phyloP scores from a whole-genome alignment of 2,329 filamentous ascomycete genomes.

The Sporothrix inflata region DNA sequence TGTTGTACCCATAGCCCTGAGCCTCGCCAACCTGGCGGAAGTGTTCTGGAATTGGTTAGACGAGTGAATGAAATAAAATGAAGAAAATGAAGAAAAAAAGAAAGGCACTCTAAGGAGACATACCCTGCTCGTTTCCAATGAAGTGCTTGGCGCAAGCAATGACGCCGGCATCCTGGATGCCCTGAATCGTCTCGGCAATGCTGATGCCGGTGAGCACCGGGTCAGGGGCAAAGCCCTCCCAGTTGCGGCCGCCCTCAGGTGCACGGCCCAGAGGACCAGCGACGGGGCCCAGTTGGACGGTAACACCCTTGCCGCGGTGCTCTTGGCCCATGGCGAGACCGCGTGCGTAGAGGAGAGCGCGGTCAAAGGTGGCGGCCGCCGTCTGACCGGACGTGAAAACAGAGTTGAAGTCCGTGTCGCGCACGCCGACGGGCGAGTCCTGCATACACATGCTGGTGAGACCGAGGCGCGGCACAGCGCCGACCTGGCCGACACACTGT shows the following conservation, averaged over 20 bases:
- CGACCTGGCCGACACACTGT: constrained; percentile 76
- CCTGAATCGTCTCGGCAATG: constrained; percentile 74
- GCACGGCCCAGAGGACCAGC: constrained; percentile 71
- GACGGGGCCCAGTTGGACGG: constrained; percentile 73
- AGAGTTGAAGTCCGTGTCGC: constrained; percentile 76
- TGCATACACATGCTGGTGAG: constrained; percentile 81
- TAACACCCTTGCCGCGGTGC: constrained; percentile 72
- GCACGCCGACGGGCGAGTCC: constrained; percentile 80
- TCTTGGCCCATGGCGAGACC: constrained; percentile 74
- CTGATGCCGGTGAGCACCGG: constrained; percentile 73
- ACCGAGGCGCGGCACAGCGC: constrained; percentile 69
- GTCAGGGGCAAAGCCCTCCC: constrained; percentile 74
- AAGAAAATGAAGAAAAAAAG: background rate
- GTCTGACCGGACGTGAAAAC: constrained; percentile 81
- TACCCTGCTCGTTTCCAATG: constrained; percentile 68
- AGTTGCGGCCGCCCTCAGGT: constrained; percentile 70
- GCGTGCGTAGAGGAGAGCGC: constrained; percentile 69
- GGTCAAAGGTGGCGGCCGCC: constrained; percentile 81
- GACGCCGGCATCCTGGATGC: constrained; percentile 78
- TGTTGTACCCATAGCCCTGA: constrained; percentile 63
- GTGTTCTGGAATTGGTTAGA: constrained; percentile 55
- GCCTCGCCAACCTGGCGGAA: constrained; percentile 67
- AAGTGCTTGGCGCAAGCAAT: constrained; percentile 79
- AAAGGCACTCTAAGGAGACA: background rate
- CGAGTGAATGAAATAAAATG: too few species aligned